A percentile compares a stretch with the other conserved stretches of the same genome.
Evolutionary conservation across 2,329 filamentous ascomycete genomes (phyloP).

Genomic region (Cladophialophora chaetospira): DNA sequence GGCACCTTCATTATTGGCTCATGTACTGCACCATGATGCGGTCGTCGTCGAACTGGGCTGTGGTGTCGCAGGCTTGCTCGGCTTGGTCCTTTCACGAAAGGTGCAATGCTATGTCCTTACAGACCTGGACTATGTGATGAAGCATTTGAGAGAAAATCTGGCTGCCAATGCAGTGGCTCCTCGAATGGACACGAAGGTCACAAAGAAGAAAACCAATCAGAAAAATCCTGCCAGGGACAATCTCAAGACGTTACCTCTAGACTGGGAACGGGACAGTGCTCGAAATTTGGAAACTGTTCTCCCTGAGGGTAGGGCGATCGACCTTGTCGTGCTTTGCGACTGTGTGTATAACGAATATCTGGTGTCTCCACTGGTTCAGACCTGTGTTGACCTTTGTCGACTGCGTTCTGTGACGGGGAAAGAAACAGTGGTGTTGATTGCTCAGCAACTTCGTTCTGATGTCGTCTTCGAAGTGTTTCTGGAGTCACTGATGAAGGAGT

Average conservation of each 20-base stretch:
- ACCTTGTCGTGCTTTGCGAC: slow-evolving; percentile 81
- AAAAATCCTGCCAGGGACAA: slow-evolving; percentile 12
- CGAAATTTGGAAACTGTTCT: slow-evolving; percentile 42
- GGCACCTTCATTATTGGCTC: slow-evolving; percentile 64
- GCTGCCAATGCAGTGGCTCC: slow-evolving; percentile 41
- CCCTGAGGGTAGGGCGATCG: slow-evolving; percentile 49
- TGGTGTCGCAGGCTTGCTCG: slow-evolving; percentile 80
- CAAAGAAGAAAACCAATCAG: slow-evolving; percentile 22
- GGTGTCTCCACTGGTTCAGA: slow-evolving; percentile 77
- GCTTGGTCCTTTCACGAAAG: slow-evolving; percentile 64
- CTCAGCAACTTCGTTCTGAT: slow-evolving; percentile 82
- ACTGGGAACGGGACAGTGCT: slow-evolving; percentile 72
- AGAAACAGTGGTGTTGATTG: slow-evolving; percentile 75
- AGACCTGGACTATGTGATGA: slow-evolving; percentile 83
- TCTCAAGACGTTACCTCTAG: slow-evolving; percentile 55
- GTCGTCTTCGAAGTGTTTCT: slow-evolving; percentile 87
- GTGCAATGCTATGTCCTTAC: slow-evolving; percentile 72
- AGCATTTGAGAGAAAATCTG: slow-evolving; percentile 75
- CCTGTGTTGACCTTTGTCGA: slow-evolving; percentile 73
- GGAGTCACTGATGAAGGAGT: slow-evolving; percentile 63
- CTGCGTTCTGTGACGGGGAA: slow-evolving; percentile 48
- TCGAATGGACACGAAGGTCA: background rate
- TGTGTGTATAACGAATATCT: slow-evolving; percentile 94
- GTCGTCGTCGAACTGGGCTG: slow-evolving; percentile 81
- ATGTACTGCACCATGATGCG: slow-evolving; percentile 57